Conservation (phyloP, 768 basidiomycete species). For the Clitopilus hobsonii region DNA sequence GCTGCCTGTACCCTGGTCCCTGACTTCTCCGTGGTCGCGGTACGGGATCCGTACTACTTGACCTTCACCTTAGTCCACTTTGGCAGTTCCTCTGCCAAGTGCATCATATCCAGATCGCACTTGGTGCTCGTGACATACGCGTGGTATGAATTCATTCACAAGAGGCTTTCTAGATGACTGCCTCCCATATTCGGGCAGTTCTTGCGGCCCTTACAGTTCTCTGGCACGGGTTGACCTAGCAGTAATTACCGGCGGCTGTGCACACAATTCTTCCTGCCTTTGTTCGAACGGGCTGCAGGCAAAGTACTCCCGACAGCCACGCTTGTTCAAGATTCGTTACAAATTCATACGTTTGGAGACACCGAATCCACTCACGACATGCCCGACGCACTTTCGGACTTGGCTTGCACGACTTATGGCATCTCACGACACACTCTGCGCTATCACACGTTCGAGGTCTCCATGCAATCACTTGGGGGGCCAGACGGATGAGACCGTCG, state of each 20-base stretch:
- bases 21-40: background rate
- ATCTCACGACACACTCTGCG: background rate
- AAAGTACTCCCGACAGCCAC: too few relatives aligned
- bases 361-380: background rate
- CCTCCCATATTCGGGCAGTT: too few relatives aligned
- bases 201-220: too few relatives aligned
- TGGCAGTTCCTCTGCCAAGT: background rate
- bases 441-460: background rate
- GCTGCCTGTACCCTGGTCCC: background rate
- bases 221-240: too few relatives aligned
- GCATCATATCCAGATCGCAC: background rate
- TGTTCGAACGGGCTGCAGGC: too few relatives aligned
- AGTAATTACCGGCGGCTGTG: too few relatives aligned
- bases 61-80: background rate
- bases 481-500: background rate
- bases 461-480: background rate
- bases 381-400: background rate
- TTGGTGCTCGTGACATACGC: background rate
- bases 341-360: background rate
- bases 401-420: background rate
- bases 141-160: background rate
- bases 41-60: background rate
- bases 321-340: too few relatives aligned
- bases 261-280: too few relatives aligned
- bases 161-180: background rate